Conservation (phyloP, 306 rosid species). For the Trifolium subterraneum region DNA sequence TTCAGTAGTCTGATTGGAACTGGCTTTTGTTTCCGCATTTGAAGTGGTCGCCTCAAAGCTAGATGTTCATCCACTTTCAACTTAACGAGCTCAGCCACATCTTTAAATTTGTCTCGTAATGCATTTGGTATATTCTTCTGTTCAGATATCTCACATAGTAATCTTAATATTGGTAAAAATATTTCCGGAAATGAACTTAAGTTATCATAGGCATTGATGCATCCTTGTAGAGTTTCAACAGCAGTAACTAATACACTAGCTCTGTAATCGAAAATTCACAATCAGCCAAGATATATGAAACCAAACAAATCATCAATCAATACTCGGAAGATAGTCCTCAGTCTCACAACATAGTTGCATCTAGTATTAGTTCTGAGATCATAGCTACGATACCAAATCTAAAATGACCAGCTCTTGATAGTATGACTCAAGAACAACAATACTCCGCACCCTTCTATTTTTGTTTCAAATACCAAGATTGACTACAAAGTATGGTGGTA, state of each 20-base stretch:
- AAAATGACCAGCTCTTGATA: conserved; percentile 24
- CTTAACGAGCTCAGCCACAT: conserved; percentile 61
- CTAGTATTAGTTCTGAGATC: background rate
- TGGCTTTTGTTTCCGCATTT: conserved; percentile 87
- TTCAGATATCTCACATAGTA: conserved; percentile 57
- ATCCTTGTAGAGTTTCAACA: conserved; percentile 72
- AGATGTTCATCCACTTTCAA: conserved; percentile 58
- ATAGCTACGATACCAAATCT: conserved; percentile 2
- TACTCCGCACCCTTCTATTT: background rate
- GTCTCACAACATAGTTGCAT: conserved; percentile 12
- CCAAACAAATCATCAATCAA: conserved; percentile 17
- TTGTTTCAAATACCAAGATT: background rate
- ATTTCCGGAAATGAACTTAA: conserved; percentile 85
- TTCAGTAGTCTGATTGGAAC: conserved; percentile 76
- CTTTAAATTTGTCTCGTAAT: conserved; percentile 57
- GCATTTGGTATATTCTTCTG: conserved; percentile 59
- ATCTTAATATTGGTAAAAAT: conserved; percentile 64
- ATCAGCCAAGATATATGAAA: conserved; percentile 35
- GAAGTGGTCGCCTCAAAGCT: conserved; percentile 71
- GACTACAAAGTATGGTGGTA: background rate
- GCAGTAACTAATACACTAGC: conserved; percentile 62
- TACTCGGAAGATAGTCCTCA: background rate
- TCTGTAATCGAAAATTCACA: conserved; percentile 55
- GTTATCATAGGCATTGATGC: conserved; percentile 54
- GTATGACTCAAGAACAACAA: background rate